Evolutionary conservation across 352 stramenopile species (phyloP).

Genomic region (Globisporangium barbulae): DNA sequence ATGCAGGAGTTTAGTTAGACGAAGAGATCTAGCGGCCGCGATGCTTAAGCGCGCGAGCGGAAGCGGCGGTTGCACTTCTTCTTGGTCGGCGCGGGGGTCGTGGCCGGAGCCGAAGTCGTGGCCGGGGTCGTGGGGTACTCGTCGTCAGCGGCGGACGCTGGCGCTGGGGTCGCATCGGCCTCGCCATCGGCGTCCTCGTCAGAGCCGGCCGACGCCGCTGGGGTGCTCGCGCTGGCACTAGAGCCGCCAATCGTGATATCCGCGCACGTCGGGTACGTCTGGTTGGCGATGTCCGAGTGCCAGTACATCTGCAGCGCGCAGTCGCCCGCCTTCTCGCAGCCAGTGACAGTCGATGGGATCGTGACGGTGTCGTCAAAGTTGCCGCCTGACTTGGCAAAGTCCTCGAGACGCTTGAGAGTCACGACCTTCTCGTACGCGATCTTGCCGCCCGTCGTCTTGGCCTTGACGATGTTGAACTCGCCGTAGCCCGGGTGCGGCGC

Average conservation of each 20-base stretch:
- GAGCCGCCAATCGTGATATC: slow-evolving; percentile 5
- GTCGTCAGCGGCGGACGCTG: slow-evolving; percentile 1
- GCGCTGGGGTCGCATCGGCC: slow-evolving; percentile 16
- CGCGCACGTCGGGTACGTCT: slow-evolving; percentile 58
- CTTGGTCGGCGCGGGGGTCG: slow-evolving; percentile 10
- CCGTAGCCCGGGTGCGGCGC: slow-evolving; percentile 50
- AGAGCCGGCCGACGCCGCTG: not conserved
- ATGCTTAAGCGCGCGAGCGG: not conserved
- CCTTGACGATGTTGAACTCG: slow-evolving; percentile 55
- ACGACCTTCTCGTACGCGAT: slow-evolving; percentile 43
- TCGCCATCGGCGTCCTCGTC: slow-evolving; percentile 5
- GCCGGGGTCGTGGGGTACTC: slow-evolving; percentile 12
- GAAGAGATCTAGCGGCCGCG: slow-evolving; percentile 1
- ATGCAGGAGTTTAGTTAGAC: not conserved
- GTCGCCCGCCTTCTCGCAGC: slow-evolving; percentile 35
- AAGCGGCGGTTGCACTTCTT: slow-evolving; percentile 14
- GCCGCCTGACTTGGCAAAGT: slow-evolving; percentile 36
- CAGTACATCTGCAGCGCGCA: slow-evolving; percentile 66
- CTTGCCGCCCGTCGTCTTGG: slow-evolving; percentile 33
- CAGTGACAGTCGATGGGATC: slow-evolving; percentile 40
- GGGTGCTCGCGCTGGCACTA: not conserved
- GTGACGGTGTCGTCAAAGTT: slow-evolving; percentile 26
- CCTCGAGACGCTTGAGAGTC: slow-evolving; percentile 35
- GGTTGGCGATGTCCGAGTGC: slow-evolving; percentile 52
- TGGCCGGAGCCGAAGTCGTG: slow-evolving; percentile 5